Percentiles rank a stretch among this genome's conserved stretches.
Conservation (phyloP, 768 basidiomycete species). For the Scleroderma bovista region DNA sequence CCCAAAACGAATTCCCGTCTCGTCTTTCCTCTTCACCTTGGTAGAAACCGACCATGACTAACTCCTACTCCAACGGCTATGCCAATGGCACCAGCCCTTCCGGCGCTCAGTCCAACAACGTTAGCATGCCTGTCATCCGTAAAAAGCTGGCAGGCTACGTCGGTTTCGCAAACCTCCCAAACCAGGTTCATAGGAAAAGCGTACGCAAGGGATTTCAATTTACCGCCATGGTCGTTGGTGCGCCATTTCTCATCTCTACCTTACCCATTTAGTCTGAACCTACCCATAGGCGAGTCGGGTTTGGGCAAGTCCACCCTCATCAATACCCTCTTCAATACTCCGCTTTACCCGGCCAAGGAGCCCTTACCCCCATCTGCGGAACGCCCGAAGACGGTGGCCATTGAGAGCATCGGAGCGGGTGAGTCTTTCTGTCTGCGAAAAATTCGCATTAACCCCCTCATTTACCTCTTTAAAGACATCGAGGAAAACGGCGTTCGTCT, state of each 20-base stretch:
- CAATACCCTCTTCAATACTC: constrained; percentile 98
- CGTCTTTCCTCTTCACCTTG: constrained; percentile 19
- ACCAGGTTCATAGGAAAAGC: constrained; percentile 99
- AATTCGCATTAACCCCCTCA: constrained; percentile 20
- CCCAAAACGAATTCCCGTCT: constrained; percentile 42
- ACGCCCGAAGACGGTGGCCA: constrained; percentile 87
- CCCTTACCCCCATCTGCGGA: constrained; percentile 82
- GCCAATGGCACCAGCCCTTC: constrained; percentile 64
- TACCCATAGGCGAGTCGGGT: constrained; percentile 82
- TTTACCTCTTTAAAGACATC: constrained; percentile 63
- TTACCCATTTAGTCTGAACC: neutral
- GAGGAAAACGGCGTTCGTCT: constrained; percentile 97
- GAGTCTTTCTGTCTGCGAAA: constrained; percentile 20
- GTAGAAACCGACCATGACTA: constrained; percentile 47
- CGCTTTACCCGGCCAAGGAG: constrained; percentile 87
- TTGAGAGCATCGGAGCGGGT: constrained; percentile 99
- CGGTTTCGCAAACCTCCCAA: constrained; percentile 95
- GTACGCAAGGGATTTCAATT: constrained; percentile 99
- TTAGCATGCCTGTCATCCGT: constrained; percentile 45
- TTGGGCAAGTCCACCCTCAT: constrained; percentile 98
- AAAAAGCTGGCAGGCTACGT: constrained; percentile 96
- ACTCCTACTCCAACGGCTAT: constrained; percentile 65
- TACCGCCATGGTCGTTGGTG: constrained; percentile 98
- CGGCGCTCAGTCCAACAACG: constrained; percentile 32
- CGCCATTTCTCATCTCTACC: constrained; percentile 34